These are phyloP conservation scores for Apostasia shenzhenica DNA, from an alignment of 106 monocot genomes.

Conservation along the genomic window DNA sequence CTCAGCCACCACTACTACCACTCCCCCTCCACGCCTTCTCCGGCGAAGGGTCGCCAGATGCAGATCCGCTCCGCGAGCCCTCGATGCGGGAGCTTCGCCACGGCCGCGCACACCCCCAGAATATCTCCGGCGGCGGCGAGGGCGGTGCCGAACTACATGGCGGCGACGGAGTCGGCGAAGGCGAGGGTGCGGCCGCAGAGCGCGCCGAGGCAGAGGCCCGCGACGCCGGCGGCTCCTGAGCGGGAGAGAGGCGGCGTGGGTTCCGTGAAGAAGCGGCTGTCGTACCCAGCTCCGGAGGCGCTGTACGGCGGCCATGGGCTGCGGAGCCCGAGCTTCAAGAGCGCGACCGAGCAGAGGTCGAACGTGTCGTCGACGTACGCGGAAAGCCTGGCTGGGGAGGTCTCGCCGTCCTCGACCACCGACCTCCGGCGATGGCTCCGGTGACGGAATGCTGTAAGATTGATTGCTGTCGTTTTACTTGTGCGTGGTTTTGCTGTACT, in stretches of 20 bases:
- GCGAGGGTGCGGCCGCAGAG: slow-evolving; percentile 82
- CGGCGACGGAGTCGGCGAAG: slow-evolving; percentile 91
- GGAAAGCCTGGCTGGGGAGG: slow-evolving; percentile 62
- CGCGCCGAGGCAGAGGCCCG: slow-evolving; percentile 78
- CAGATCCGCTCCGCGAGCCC: slow-evolving; percentile 93
- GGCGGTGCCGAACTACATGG: slow-evolving; percentile 89
- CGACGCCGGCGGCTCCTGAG: slow-evolving; percentile 26
- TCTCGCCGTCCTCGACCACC: slow-evolving; percentile 87
- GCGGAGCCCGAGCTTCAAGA: slow-evolving; percentile 76
- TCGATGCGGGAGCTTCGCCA: slow-evolving; percentile 21
- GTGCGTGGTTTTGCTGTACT: too few relatives aligned
- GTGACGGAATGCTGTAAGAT: slow-evolving; percentile 13
- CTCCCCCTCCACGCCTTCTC: slow-evolving; percentile 72
- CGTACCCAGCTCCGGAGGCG: slow-evolving; percentile 50
- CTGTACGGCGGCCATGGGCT: slow-evolving; percentile 35
- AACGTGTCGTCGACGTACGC: slow-evolving; percentile 54
- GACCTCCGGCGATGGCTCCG: slow-evolving; percentile 75
- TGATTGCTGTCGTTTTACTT: too few relatives aligned
- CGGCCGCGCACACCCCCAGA: slow-evolving; percentile 13
- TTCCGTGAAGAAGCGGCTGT: slow-evolving; percentile 68
- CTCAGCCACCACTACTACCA: slow-evolving; percentile 14
- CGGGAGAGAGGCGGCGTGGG: slow-evolving; percentile 42
- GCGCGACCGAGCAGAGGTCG: slow-evolving; percentile 68
- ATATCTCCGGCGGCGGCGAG: slow-evolving; percentile 6
- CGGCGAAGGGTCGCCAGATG: slow-evolving; percentile 42